Base-by-base conservation (phyloP, 1,139 yeast genomes). In the Debaryomyces sp. region DNA sequence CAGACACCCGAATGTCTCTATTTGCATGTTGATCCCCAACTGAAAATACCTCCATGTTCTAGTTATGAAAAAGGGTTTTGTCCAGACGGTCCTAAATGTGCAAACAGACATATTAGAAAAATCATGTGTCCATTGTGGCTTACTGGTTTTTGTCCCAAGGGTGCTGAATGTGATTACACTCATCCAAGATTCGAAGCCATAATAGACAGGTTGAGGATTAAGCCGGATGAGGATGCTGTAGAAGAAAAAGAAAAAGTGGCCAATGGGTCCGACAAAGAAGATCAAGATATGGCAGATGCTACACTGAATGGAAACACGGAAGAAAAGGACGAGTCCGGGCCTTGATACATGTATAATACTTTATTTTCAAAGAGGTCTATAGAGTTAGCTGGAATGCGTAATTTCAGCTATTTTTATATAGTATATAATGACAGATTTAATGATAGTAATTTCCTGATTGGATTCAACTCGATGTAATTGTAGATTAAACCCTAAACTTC, bases 1-100 rank as follows among this genome's bases (percentile, higher is more conserved):
- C 97, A 92, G 64, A 82, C 94, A 1, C 96, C 97, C 1, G 99
- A 95, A 63, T 95, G 99, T 63, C 82, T 91, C 48, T 94, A 91
- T 66, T 75, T 89, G 47, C 99, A 95, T 66, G 85, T 92, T 23
- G 97, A 91, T 63, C 97, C 97, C 4, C 86, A 83, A 60, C 82
- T 86, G 59, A 89, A 89, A 66, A 84, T 91, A 21, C 96, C 97
- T 0, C 89, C 87, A 51, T 94, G 99, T 63, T 80, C 80, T 43
- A 87, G 87, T 61, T 94, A 91, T 65, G 85, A 86, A 48, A 76
- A 82, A 58, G 99, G 99, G 0, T 94, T 90, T 63, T 94, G 99
- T 70, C 90, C 91, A 12, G 88, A 85, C 55, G 99, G 99, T 0
- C 96, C 97, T 6, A 78, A 78, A 38, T 94, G 99, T 68, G 77